Evolutionary conservation across 2,329 filamentous ascomycete species (phyloP).

Genomic region (Pyricularia sp.): DNA sequence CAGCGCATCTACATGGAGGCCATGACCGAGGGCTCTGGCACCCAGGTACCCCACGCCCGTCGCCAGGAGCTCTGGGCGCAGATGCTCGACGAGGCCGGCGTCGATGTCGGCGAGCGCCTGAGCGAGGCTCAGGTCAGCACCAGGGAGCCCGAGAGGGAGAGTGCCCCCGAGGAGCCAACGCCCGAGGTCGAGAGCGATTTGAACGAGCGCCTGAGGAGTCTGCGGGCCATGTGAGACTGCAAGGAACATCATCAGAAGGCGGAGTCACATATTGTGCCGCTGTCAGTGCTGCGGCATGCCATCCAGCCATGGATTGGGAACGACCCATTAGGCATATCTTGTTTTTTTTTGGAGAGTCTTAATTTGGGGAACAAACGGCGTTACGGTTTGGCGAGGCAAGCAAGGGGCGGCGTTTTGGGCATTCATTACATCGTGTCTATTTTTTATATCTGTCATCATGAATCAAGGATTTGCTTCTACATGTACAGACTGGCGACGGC

Average conservation of each 20-base stretch:
- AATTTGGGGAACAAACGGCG: background rate
- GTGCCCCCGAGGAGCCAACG: constrained; percentile 54
- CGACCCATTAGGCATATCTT: background rate
- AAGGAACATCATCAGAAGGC: background rate
- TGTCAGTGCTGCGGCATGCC: background rate
- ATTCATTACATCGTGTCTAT: background rate
- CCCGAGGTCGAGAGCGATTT: constrained; percentile 73
- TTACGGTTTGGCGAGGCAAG: background rate
- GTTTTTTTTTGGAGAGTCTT: background rate
- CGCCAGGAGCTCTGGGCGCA: constrained; percentile 80
- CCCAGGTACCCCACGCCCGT: constrained; percentile 69
- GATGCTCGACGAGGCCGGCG: constrained; percentile 78
- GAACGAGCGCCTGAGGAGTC: constrained; percentile 47
- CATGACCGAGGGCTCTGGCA: constrained; percentile 65
- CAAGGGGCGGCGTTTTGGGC: background rate
- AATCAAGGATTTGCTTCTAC: constrained; percentile 32
- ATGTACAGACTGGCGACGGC: constrained; percentile 84
- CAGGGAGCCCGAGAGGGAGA: constrained; percentile 43
- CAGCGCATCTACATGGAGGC: constrained; percentile 65
- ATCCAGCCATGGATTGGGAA: background rate
- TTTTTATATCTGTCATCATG: background rate
- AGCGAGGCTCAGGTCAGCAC: constrained; percentile 44
- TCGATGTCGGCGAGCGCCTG: constrained; percentile 73
- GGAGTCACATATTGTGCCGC: too few relatives aligned
- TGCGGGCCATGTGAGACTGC: constrained; percentile 28